Evolutionary conservation across 192 early-diverging fungal genomes (phyloP).

Genomic region (Coemansia sp.): DNA sequence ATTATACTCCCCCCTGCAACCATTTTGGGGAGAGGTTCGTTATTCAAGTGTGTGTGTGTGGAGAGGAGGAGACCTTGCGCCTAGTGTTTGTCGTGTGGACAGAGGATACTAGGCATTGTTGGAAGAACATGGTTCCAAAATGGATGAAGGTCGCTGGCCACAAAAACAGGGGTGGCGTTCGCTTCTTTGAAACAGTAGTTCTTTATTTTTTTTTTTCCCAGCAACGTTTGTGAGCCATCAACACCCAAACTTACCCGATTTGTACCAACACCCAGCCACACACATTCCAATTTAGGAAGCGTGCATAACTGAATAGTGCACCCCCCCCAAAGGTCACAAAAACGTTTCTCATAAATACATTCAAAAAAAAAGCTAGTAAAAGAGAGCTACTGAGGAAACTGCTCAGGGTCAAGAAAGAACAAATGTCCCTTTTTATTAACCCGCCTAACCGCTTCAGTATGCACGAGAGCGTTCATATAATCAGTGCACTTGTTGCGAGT

Average conservation of each 20-base stretch:
- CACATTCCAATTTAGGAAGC: not conserved
- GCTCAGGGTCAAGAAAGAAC: constrained; percentile 49
- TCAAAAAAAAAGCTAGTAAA: not conserved
- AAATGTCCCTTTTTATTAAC: constrained; percentile 51
- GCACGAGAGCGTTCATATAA: constrained; percentile 46
- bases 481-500: constrained; percentile 44
- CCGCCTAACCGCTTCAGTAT: constrained; percentile 30
- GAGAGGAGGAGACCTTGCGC: not conserved
- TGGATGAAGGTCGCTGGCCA: not conserved
- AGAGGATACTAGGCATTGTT: constrained; percentile 2
- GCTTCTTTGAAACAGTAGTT: not conserved
- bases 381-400: constrained; percentile 26
- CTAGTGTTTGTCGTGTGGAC: not conserved
- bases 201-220: not conserved
- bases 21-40: not conserved
- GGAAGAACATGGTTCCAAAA: not conserved
- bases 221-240: not conserved
- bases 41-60: not conserved
- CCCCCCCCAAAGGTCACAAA: not conserved
- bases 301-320: not conserved
- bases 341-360: constrained; percentile 4
- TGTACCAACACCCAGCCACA: not conserved
- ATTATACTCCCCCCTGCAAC: constrained; percentile 2
- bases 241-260: not conserved
- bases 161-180: not conserved